Base-by-base conservation (phyloP, 148 eudicot species). In the Vaccinium myrtillus region DNA sequence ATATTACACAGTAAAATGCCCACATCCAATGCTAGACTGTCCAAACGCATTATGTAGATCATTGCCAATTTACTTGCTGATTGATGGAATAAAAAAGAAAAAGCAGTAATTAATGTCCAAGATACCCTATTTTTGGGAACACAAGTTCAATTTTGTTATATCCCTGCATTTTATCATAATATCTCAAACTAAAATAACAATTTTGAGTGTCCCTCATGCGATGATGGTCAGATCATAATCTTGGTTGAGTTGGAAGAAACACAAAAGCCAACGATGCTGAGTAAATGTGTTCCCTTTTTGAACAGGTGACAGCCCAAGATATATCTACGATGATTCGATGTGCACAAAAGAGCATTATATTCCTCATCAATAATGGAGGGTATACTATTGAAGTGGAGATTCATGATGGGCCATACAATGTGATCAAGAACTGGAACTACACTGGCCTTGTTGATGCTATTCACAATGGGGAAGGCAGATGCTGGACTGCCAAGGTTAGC, bases 321-420 rank as follows among this genome's bases (percentile, higher is more conserved):
- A 86, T 94, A 74, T 93, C 98, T 9, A 94, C 98, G 39, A 94
- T 94, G 98, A 93, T 94, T 70, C 87, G 94, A 63, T 91, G 90
- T 82, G 94, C 93, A 18, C 98, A 93, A 77, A 90, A 83, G 59
- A 91, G 69, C 87, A 94, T 94, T 30, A 93, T 94, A 86, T 94
- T 94, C 87, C 98, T 94, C 23, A 92, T 94, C 87, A 94, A 94
- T 87, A 94, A 94, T 48, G 94, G 94, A 50, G 98, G 95, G 5
- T 94, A 94, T 87, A 94, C 98, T 36, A 94, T 94, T 49, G 98
- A 94, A 87, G 98, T 93, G 56, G 98, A 94, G 90, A 94, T 94
- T 71, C 98, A 94, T 80, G 98, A 94, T 70, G 98, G 98, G 8
- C 98, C 98, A 0, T 94, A 94, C 83, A 94, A 94, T 87, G 93